phyloP scores from a whole-genome alignment of 345 rosid species.

The Angophora floribunda region DNA sequence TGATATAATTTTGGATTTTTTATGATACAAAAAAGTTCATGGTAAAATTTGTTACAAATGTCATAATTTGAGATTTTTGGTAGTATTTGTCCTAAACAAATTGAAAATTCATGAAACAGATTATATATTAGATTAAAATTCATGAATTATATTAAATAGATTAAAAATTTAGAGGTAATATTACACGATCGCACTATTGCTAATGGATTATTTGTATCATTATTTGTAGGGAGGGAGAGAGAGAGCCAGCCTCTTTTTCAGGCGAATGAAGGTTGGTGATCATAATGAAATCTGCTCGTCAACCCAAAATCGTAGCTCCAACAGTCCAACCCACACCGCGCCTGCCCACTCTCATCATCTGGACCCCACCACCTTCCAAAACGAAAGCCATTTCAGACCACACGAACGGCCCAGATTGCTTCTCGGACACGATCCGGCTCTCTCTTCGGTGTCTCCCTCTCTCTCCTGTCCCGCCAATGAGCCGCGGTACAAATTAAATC shows the following conservation, averaged over 20 bases:
- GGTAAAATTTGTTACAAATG: too few species aligned
- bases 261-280: neutral
- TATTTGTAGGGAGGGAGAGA: too few species aligned
- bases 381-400: neutral
- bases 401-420: neutral
- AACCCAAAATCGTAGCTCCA: neutral
- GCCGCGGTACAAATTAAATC: neutral
- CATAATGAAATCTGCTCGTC: neutral
- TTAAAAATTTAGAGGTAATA: too few species aligned
- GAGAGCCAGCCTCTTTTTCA: neutral
- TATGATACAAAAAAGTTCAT: too few species aligned
- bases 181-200: too few species aligned
- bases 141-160: too few species aligned
- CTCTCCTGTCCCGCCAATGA: neutral
- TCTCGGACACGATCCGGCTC: neutral
- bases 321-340: neutral
- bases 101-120: too few species aligned
- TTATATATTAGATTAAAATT: too few species aligned
- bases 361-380: neutral
- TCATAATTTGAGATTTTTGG: too few species aligned
- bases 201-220: too few species aligned
- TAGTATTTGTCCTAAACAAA: too few species aligned
- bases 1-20: too few species aligned
- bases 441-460: neutral
- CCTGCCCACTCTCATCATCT: neutral